Conservation (phyloP, 1,139 yeast species). For the Ogataea hybrid region DNA sequence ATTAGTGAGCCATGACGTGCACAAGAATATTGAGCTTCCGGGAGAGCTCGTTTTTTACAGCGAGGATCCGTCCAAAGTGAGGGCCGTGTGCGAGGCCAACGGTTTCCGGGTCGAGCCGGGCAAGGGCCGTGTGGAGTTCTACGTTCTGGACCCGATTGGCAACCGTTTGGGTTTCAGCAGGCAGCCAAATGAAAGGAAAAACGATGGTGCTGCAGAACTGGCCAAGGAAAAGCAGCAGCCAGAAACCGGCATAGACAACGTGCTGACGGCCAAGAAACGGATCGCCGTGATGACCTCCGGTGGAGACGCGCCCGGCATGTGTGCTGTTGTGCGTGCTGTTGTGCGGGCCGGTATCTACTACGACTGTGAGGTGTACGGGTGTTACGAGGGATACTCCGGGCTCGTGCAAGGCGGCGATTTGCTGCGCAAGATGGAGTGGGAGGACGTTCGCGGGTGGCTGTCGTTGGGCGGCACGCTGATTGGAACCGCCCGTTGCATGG, state of each 20-base stretch:
- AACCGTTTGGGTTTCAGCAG: constrained; percentile 46
- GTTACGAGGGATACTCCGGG: constrained; percentile 95
- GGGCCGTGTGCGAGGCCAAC: constrained; percentile 35
- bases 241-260: neutral
- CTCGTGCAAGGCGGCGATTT: constrained; percentile 79
- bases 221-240: constrained; percentile 1
- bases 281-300: constrained; percentile 98
- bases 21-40: constrained; percentile 30
- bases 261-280: constrained; percentile 33
- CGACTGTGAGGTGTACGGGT: constrained; percentile 94
- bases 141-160: constrained; percentile 55
- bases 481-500: constrained; percentile 93
- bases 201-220: constrained; percentile 11
- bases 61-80: constrained; percentile 42
- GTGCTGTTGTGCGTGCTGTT: constrained; percentile 91
- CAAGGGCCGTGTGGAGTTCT: constrained; percentile 28
- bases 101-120: constrained; percentile 25
- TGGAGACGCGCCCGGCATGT: constrained; percentile 99
- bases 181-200: constrained; percentile 14
- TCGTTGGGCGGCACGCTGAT: constrained; percentile 92
- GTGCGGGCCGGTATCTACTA: constrained; percentile 84
- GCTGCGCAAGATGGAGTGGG: constrained; percentile 82
- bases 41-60: constrained; percentile 51
- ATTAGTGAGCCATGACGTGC: constrained; percentile 43
- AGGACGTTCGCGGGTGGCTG: constrained; percentile 89